phyloP scores from a whole-genome alignment of 495 filamentous ascomycete species.

The Aspergillus bertholletiae region DNA sequence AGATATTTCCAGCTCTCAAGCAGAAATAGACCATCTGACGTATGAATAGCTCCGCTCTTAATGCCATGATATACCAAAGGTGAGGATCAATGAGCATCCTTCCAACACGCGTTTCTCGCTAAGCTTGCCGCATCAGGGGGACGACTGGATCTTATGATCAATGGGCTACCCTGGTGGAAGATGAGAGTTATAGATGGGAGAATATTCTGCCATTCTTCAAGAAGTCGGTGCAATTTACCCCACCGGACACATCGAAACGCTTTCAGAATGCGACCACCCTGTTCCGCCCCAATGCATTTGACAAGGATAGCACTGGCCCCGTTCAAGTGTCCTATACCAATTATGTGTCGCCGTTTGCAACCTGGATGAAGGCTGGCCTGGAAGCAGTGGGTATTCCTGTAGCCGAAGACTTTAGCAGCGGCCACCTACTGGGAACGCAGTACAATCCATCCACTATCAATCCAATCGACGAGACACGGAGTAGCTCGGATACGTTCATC shows the following conservation, averaged over 20 bases:
- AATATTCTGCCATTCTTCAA: slow-evolving; percentile 53
- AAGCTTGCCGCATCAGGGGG: slow-evolving; percentile 34
- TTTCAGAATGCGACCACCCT: slow-evolving; percentile 38
- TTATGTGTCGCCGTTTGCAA: slow-evolving; percentile 40
- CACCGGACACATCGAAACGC: slow-evolving; percentile 35
- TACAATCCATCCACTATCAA: slow-evolving; percentile 38
- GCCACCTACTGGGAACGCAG: slow-evolving; percentile 34
- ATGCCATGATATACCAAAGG: slow-evolving; percentile 51
- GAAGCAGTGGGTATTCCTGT: slow-evolving; percentile 39
- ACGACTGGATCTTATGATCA: too few relatives aligned
- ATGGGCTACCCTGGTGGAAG: slow-evolving; percentile 57
- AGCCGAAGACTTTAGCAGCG: slow-evolving; percentile 35
- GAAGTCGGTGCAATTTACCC: slow-evolving; percentile 48
- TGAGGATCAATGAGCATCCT: too few relatives aligned
- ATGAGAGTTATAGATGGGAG: slow-evolving; percentile 51
- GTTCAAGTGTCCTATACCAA: slow-evolving; percentile 51
- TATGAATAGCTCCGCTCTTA: slow-evolving; percentile 32
- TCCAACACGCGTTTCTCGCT: neutral
- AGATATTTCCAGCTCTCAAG: too few relatives aligned
- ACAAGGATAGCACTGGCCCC: slow-evolving; percentile 32
- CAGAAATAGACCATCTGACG: neutral
- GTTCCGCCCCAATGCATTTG: slow-evolving; percentile 37
- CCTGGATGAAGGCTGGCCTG: slow-evolving; percentile 33
- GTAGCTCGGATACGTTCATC: slow-evolving; percentile 38
- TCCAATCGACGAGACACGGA: slow-evolving; percentile 25